A percentile compares a stretch with the other conserved stretches of the same genome.
Conservation (phyloP, 768 basidiomycete species). For the Russula lepida region DNA sequence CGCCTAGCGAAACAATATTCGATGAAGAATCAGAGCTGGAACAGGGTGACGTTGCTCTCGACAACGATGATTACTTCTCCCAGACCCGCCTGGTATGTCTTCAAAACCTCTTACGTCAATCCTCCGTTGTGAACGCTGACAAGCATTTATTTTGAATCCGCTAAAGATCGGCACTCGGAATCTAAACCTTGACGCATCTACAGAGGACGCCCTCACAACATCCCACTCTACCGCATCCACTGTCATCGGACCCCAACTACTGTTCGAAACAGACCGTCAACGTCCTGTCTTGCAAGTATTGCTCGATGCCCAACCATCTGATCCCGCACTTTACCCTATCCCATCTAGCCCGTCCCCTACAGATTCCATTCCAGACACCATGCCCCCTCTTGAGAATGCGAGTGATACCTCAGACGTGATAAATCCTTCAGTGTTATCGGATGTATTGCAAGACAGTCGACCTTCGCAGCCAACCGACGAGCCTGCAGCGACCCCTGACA, state of each 20-base stretch:
- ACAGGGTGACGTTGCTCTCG: background rate
- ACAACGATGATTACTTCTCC: background rate
- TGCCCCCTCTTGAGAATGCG: background rate
- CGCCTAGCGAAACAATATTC: background rate
- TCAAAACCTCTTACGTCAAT: background rate
- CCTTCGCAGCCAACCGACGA: background rate
- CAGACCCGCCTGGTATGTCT: slow-evolving; percentile 11
- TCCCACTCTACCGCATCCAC: background rate
- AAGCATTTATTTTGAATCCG: background rate
- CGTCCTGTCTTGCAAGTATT: too few relatives aligned
- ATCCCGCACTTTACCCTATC: background rate
- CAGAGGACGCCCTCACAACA: background rate
- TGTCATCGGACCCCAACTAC: background rate
- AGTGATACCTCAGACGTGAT: background rate
- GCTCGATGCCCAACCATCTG: background rate
- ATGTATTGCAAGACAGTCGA: background rate
- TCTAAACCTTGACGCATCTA: background rate
- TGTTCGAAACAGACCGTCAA: background rate
- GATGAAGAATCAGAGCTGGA: background rate
- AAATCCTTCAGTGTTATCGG: background rate
- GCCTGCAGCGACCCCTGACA: background rate
- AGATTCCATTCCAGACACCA: background rate
- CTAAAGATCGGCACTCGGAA: background rate
- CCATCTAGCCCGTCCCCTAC: background rate
- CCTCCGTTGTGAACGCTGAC: slow-evolving; percentile 16